These are phyloP conservation scores for Hysterangium stoloniferum DNA, from an alignment of 768 basidiomycete species.

Conservation along the genomic window DNA sequence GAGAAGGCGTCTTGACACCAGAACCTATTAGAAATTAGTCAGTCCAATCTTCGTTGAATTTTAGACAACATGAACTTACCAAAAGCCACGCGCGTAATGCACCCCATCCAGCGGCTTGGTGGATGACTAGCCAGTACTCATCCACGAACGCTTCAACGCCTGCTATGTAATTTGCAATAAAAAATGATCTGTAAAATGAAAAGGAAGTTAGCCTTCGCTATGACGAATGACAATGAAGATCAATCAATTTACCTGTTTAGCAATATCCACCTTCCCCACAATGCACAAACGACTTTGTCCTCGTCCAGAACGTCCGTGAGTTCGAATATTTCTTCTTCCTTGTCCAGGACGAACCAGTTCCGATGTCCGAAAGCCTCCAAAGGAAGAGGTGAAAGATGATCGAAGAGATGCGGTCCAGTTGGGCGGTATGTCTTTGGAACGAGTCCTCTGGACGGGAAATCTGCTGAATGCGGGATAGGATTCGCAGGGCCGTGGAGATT, in stretches of 20 bases:
- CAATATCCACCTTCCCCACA: slow-evolving; percentile 73
- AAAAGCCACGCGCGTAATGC: slow-evolving; percentile 56
- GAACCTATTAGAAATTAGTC: slow-evolving; percentile 31
- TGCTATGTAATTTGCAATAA: slow-evolving; percentile 46
- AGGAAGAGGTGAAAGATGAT: slow-evolving; percentile 52
- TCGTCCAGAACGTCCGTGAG: slow-evolving; percentile 64
- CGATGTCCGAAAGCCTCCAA: slow-evolving; percentile 57
- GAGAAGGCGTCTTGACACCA: slow-evolving; percentile 49
- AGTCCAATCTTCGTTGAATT: not conserved
- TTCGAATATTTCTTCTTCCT: slow-evolving; percentile 72
- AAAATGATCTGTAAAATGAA: slow-evolving; percentile 33
- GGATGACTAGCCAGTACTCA: slow-evolving; percentile 59
- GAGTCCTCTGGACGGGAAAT: slow-evolving; percentile 39
- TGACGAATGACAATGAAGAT: too few relatives aligned
- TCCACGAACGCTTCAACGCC: slow-evolving; percentile 50
- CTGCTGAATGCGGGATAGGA: slow-evolving; percentile 43
- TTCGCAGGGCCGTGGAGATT: slow-evolving; percentile 47
- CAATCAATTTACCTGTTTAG: slow-evolving; percentile 39
- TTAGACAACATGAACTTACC: slow-evolving; percentile 29
- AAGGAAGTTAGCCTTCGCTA: slow-evolving; percentile 1
- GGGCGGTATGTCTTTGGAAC: slow-evolving; percentile 52
- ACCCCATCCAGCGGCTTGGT: slow-evolving; percentile 59
- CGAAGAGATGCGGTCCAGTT: slow-evolving; percentile 56
- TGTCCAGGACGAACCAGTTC: slow-evolving; percentile 60
- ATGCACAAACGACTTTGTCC: slow-evolving; percentile 69